Evolutionary conservation across 1,284 basidiomycete genomes (phyloP).

Genomic region (Phellopilus nigrolimitatus): DNA sequence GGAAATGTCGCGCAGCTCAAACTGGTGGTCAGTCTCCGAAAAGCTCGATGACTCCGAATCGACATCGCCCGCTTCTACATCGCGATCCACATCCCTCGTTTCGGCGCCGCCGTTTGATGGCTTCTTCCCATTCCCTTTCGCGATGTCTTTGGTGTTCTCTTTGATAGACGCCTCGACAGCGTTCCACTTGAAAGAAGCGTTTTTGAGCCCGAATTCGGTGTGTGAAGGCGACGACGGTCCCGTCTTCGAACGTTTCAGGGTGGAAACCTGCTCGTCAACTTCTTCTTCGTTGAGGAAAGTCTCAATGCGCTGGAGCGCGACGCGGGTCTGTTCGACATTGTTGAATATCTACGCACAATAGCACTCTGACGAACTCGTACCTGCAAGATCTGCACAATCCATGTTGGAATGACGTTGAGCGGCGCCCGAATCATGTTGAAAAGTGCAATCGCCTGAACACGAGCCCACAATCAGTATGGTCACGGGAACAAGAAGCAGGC

Average conservation of each 20-base stretch:
- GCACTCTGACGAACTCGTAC: slow-evolving; percentile 27
- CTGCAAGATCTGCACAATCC: slow-evolving; percentile 59
- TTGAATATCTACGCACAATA: not conserved
- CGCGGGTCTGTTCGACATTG: slow-evolving; percentile 49
- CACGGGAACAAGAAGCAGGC: not conserved
- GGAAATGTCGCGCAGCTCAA: slow-evolving; percentile 62
- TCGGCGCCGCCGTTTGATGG: slow-evolving; percentile 25
- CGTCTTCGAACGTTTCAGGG: slow-evolving; percentile 44
- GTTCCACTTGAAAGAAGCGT: slow-evolving; percentile 73
- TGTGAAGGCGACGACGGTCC: slow-evolving; percentile 17
- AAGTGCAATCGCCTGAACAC: slow-evolving; percentile 58
- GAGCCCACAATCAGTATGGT: not conserved
- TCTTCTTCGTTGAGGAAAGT: slow-evolving; percentile 83
- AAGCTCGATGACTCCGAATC: not conserved
- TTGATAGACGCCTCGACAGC: slow-evolving; percentile 41
- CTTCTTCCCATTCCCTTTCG: slow-evolving; percentile 24
- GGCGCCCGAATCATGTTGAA: slow-evolving; percentile 73
- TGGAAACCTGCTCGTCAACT: slow-evolving; percentile 65
- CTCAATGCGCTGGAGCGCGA: slow-evolving; percentile 77
- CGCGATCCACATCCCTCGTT: slow-evolving; percentile 22
- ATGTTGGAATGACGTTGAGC: slow-evolving; percentile 64
- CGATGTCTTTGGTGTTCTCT: slow-evolving; percentile 17
- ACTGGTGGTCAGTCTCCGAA: slow-evolving; percentile 37
- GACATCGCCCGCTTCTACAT: slow-evolving; percentile 13
- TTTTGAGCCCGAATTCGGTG: slow-evolving; percentile 53